These are phyloP conservation scores for Excoecaria cochinchinensis DNA, from an alignment of 345 rosid species.

Conservation along the genomic window DNA sequence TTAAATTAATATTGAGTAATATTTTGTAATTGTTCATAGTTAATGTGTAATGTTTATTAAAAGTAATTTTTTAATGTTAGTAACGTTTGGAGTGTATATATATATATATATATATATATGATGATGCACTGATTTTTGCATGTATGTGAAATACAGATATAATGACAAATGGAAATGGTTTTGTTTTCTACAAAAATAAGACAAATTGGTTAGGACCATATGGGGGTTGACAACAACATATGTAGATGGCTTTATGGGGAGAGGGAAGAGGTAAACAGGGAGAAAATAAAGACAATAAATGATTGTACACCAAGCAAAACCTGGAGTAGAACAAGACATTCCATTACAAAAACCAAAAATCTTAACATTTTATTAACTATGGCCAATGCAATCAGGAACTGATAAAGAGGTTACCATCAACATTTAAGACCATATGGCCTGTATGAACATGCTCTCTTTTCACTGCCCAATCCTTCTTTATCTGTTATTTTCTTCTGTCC, in stretches of 20 bases:
- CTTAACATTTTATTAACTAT: background rate
- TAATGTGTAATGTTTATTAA: too few relatives aligned
- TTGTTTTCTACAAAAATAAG: slow-evolving; percentile 1
- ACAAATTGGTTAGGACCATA: slow-evolving; percentile 31
- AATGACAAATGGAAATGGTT: background rate
- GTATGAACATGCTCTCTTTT: slow-evolving; percentile 8
- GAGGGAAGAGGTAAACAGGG: background rate
- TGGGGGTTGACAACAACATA: background rate
- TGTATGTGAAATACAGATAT: background rate
- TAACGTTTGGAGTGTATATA: too few relatives aligned
- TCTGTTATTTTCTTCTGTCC: slow-evolving; percentile 11
- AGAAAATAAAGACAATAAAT: slow-evolving; percentile 8
- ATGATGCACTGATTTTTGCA: too few relatives aligned
- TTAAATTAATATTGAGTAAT: too few relatives aligned
- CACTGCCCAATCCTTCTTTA: slow-evolving; percentile 17
- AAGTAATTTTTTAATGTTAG: too few relatives aligned
- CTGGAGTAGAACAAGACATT: background rate
- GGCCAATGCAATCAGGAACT: slow-evolving; percentile 5
- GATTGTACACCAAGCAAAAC: slow-evolving; percentile 1
- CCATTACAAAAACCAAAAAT: background rate
- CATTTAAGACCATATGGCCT: slow-evolving; percentile 12
- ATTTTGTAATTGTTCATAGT: too few relatives aligned
- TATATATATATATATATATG: too few relatives aligned
- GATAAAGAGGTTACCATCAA: background rate
- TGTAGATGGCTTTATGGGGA: background rate